These are phyloP conservation scores for Podosphaera aphanis DNA, from an alignment of 2,329 filamentous ascomycete genomes.

Conservation along the genomic window DNA sequence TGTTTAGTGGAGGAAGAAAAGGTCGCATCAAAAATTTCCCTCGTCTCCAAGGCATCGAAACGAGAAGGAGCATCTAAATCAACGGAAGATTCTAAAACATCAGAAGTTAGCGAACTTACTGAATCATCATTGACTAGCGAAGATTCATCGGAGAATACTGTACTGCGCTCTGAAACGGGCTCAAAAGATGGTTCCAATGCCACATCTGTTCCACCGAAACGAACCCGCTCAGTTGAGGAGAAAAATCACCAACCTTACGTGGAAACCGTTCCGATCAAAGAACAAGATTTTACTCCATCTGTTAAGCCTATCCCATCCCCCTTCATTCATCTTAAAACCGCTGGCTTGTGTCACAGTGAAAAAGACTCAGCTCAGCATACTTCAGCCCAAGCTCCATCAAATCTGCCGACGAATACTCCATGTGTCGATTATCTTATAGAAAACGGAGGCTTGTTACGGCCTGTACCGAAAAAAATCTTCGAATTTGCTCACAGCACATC, in stretches of 20 bases:
- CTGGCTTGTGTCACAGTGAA: constrained; percentile 10
- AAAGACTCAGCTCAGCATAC: constrained; percentile 27
- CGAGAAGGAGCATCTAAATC: constrained; percentile 24
- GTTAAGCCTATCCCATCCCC: constrained; percentile 14
- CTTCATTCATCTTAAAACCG: constrained; percentile 18
- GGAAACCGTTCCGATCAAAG: constrained; percentile 21
- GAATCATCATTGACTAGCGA: constrained; percentile 10
- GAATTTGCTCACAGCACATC: constrained; percentile 28
- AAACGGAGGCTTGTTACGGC: constrained; percentile 55
- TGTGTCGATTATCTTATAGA: constrained; percentile 81
- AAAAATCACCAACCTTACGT: constrained; percentile 7
- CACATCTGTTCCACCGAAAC: constrained; percentile 19
- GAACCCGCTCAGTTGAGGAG: constrained; percentile 18
- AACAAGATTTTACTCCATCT: constrained; percentile 22
- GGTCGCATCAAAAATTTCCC: constrained; percentile 24
- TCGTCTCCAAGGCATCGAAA: constrained; percentile 14
- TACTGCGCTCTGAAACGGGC: constrained; percentile 10
- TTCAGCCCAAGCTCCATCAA: constrained; percentile 44
- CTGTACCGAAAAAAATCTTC: constrained; percentile 52
- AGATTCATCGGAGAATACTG: constrained; percentile 3
- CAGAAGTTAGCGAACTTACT: constrained; percentile 32
- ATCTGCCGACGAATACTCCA: constrained; percentile 40
- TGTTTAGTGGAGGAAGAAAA: constrained; percentile 17
- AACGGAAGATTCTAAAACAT: constrained; percentile 29
- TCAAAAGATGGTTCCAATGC: constrained; percentile 16